Base-by-base conservation (phyloP, 1,284 basidiomycete genomes). In the Inonotus hispidus region DNA sequence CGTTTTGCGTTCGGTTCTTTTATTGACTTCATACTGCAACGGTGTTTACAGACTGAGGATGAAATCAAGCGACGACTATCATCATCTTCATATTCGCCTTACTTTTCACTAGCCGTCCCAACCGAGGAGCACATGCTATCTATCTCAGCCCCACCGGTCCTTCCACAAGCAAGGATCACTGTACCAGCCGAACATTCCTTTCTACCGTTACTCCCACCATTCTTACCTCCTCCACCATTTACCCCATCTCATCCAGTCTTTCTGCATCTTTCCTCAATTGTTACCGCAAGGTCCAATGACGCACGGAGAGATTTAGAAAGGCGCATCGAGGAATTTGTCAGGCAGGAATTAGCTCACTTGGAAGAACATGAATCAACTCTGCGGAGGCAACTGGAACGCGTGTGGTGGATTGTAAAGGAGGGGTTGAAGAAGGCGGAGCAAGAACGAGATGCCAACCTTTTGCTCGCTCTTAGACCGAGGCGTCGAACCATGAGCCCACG, bases 161-260 rank as follows among this genome's bases (percentile, higher is more conserved):
- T 54, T 56, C 69, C 60, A 47, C 64, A 63, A 62, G 66, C 65
- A 11, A 56, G 53, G 29, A 39, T 52, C 8, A 35, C 47, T 2
- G 41, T 56, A 14, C 53, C 58, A 23, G 64, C 65, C 67, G 74
- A 66, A 67, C 71, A 71, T 68, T 45, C 52, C 25, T n/a, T 66
- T 64, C 66, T 68, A 67, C 92, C 72, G 71, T 95, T 93, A 75
- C 95, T 81, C 68, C 76, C 76, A 46, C 77, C 85, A 2, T 72
- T 92, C 32, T 88, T 91, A 69, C 81, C 84, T 32, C 88, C 88
- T 21, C 82, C 87, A 16, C 89, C 90, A 10, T 91, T 89, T 71
- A 83, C 87, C 0, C 85, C 90, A 13, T 84, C 84, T 23, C 87
- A 92, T 66, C 82, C 84, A 7, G 82, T 86, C 47, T 92, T 91